Evolutionary conservation across 495 filamentous ascomycete genomes (phyloP), one percentile per base, ranked within the genome.

Genomic region (Cryomyces minteri): DNA sequence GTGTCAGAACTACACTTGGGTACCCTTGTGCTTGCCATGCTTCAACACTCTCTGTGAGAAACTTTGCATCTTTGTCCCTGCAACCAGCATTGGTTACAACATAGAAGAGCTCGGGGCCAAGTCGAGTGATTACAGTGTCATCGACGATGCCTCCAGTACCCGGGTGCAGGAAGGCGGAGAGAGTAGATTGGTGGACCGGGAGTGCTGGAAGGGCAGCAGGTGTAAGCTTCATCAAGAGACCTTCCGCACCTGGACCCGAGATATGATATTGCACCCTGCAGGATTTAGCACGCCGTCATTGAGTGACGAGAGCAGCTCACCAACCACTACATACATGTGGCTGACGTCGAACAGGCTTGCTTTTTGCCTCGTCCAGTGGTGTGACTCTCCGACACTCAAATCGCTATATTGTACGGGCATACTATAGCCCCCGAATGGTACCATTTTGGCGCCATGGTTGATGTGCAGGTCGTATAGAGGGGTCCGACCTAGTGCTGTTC

Each of bases 51-150:
- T 69, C 56, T 6, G 52, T 55, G 5, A 98, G 62, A 61, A 86
- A 96, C 5, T 62, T 71, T 39, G 82, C 60, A 61, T 96, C 92
- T 60, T 95, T 93, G 12, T 82, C 76, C 38, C 84, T 70, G 58
- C 88, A 92, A 18, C 71, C 90, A n/a, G 90, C 90, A 61, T 98
- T 98, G 31, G 88, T 94, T 42, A 98, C 90, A 34, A 95, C 70
- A 63, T 95, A 94, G 64, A 92, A 94, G 32, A 61, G 54, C 38
- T 81, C 74, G 11, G 72, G 70, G 10, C 67, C 67, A 7, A 87
- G 68, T 46, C 79, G 67, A 18, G 86, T 92, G 53, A 98, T 79
- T 45, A 98, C 80, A 6, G 79, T 82, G 61, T 98, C 90, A 55
- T 98, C 90, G 30, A 94, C 74, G 48, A 96, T 94, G 11, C 90